Conservation (phyloP, 768 basidiomycete genomes). For the Pholiota conissans region DNA sequence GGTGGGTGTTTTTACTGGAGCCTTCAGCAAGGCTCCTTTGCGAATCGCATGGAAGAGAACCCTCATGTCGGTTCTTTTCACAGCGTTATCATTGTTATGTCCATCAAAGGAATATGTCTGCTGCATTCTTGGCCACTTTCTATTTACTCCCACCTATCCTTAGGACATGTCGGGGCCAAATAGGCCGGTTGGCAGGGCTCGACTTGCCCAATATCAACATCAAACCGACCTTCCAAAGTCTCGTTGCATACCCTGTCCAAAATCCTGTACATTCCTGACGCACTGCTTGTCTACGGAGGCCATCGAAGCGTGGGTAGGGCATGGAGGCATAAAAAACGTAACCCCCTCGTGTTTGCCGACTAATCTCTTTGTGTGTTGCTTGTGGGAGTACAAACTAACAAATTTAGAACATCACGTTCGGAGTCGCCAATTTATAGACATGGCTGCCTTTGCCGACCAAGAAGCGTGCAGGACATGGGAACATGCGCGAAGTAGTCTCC, state of each 20-base stretch:
- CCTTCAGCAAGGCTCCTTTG: neutral
- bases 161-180: slow-evolving; percentile 8
- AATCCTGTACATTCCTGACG: neutral
- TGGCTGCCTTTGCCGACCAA: slow-evolving; percentile 9
- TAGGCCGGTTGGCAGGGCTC: slow-evolving; percentile 3
- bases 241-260: neutral
- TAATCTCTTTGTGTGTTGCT: neutral
- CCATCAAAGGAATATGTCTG: slow-evolving; percentile 6
- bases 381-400: neutral
- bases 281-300: neutral
- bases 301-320: neutral
- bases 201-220: slow-evolving; percentile 4
- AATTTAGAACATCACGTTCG: slow-evolving; percentile 6
- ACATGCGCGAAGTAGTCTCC: slow-evolving; percentile 7
- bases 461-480: slow-evolving; percentile 19
- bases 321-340: slow-evolving; percentile 1
- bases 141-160: slow-evolving; percentile 13
- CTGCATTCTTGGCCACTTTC: neutral
- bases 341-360: neutral
- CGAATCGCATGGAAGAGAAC: slow-evolving; percentile 5
- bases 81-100: slow-evolving; percentile 16
- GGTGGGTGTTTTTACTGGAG: neutral
- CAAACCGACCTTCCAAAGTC: neutral
- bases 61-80: slow-evolving; percentile 18
- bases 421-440: slow-evolving; percentile 2